phyloP scores from a whole-genome alignment of 345 rosid genomes.

The Acer yangbiense region DNA sequence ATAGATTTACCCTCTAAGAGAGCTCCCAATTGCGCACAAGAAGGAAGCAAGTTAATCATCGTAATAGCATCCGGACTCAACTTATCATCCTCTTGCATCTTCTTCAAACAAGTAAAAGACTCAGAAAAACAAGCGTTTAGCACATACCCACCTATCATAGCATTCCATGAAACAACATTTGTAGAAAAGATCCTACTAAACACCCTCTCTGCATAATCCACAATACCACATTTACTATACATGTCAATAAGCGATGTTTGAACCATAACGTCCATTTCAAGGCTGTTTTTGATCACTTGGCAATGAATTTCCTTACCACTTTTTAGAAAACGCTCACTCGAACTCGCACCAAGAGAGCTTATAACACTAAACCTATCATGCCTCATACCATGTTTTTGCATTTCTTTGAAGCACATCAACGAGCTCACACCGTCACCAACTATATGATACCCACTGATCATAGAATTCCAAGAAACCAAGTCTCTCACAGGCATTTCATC shows the following conservation, averaged over 20 bases:
- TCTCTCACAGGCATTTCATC: constrained; percentile 69
- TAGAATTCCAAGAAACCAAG: constrained; percentile 78
- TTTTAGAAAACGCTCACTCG: constrained; percentile 30
- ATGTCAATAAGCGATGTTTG: constrained; percentile 64
- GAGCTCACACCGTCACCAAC: constrained; percentile 52
- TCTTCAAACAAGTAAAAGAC: constrained; percentile 55
- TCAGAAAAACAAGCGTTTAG: constrained; percentile 32
- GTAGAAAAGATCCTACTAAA: constrained; percentile 44
- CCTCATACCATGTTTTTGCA: constrained; percentile 41
- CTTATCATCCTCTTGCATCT: constrained; percentile 44
- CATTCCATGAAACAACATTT: constrained; percentile 69
- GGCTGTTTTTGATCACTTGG: constrained; percentile 45
- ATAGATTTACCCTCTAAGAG: constrained; percentile 47
- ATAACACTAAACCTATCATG: constrained; percentile 58
- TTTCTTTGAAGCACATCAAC: constrained; percentile 45
- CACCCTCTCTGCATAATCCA: constrained; percentile 59
- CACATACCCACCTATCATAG: constrained; percentile 69
- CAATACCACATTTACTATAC: constrained; percentile 61
- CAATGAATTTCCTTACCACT: constrained; percentile 79
- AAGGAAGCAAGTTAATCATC: constrained; percentile 64
- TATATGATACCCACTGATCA: constrained; percentile 63
- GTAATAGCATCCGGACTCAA: constrained; percentile 64
- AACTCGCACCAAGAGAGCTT: constrained; percentile 61
- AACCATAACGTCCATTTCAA: constrained; percentile 57
- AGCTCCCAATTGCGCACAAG: constrained; percentile 50